Evolutionary conservation across 1,139 yeast species (phyloP).

Genomic region (Hyphopichia wangnamkhiaoensis): DNA sequence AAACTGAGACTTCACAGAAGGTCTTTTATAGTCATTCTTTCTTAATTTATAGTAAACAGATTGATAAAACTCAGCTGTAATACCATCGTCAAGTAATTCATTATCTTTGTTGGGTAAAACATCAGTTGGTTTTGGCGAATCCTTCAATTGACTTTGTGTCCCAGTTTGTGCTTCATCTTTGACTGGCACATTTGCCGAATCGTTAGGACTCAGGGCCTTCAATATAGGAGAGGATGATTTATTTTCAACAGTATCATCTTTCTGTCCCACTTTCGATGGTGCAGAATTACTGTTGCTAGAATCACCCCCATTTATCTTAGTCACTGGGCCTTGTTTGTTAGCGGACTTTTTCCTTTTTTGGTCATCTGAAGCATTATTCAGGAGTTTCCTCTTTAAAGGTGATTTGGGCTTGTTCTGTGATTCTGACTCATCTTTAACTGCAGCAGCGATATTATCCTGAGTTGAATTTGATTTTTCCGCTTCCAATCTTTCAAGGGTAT

Average conservation of each 20-base stretch:
- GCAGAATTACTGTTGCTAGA: background rate
- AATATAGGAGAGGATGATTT: background rate
- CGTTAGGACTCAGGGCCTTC: too few species aligned
- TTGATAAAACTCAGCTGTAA: slow-evolving; percentile 50
- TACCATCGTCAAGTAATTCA: slow-evolving; percentile 41
- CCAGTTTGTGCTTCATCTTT: slow-evolving; percentile 3
- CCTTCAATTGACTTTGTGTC: too few species aligned
- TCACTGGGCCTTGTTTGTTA: slow-evolving; percentile 9
- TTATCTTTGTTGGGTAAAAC: slow-evolving; percentile 40
- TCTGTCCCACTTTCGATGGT: background rate
- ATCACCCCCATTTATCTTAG: background rate
- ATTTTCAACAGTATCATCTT: too few species aligned
- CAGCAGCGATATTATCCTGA: slow-evolving; percentile 12
- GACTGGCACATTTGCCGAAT: background rate
- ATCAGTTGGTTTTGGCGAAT: slow-evolving; percentile 5
- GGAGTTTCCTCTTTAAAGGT: slow-evolving; percentile 27
- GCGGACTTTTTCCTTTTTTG: slow-evolving; percentile 22
- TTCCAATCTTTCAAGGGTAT: slow-evolving; percentile 39
- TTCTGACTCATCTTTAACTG: slow-evolving; percentile 3
- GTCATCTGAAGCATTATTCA: slow-evolving; percentile 27
- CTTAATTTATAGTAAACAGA: slow-evolving; percentile 50
- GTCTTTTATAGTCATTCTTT: slow-evolving; percentile 50
- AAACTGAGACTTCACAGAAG: slow-evolving; percentile 28
- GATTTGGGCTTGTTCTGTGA: background rate
- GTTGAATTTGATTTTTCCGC: slow-evolving; percentile 18